Evolutionary conservation across 2,329 filamentous ascomycete genomes (phyloP).

Genomic region (Ramichloridium luteum): DNA sequence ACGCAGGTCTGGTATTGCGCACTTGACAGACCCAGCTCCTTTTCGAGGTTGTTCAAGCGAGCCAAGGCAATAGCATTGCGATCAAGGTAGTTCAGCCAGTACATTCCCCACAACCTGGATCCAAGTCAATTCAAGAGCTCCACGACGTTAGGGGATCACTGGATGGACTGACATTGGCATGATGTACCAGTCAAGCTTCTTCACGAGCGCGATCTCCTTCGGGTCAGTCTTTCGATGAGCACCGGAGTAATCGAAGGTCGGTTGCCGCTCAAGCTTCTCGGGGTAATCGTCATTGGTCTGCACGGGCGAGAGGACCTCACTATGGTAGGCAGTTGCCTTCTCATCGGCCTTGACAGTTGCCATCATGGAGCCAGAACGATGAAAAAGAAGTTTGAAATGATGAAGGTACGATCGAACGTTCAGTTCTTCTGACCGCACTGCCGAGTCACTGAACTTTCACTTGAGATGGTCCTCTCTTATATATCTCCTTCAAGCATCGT

Average conservation of each 20-base stretch:
- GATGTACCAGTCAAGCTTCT: slow-evolving; percentile 20
- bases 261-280: slow-evolving; percentile 3
- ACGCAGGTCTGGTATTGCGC: slow-evolving; percentile 31
- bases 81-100: slow-evolving; percentile 21
- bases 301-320: slow-evolving; percentile 8
- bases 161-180: slow-evolving; percentile 16
- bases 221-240: slow-evolving; percentile 23
- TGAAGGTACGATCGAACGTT: slow-evolving; percentile 3
- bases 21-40: slow-evolving; percentile 30
- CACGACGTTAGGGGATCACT: background rate
- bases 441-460: background rate
- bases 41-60: slow-evolving; percentile 25
- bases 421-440: too few relatives aligned
- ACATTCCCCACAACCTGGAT: slow-evolving; percentile 16
- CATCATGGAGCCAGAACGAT: slow-evolving; percentile 7
- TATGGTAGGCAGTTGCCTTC: slow-evolving; percentile 7
- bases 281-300: slow-evolving; percentile 8
- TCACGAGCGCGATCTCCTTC: slow-evolving; percentile 19
- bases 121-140: slow-evolving; percentile 2
- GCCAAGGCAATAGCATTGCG: slow-evolving; percentile 37
- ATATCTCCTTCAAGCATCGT: background rate
- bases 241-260: slow-evolving; percentile 19
- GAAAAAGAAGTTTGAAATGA: background rate
- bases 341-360: slow-evolving; percentile 7
- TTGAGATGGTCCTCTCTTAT: background rate